Base-by-base conservation (phyloP, 2,329 filamentous ascomycete genomes). In the Nemania serpens region DNA sequence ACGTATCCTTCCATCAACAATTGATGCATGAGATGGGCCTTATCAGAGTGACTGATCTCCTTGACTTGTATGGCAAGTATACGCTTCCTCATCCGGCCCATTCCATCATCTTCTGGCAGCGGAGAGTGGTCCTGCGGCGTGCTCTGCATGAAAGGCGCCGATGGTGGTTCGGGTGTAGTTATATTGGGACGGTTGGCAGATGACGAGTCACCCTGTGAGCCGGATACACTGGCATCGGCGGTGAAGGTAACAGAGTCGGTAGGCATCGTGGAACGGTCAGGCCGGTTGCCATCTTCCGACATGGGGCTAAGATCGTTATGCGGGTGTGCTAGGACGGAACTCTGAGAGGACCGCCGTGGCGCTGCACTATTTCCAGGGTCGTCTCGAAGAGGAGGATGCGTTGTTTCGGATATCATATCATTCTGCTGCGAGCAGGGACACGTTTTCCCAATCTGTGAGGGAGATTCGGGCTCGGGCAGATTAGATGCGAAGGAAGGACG, bases 81-180 rank as follows among this genome's bases (percentile, higher is more conserved):
- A 63, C 85, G 85, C 65, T 78, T 81, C 68, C 91, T 82, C 68
- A 94, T 75, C 56, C 78, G 75, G 17, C 83, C 80, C 88, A 91
- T 93, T 46, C 91, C 91, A 79, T 95, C 91, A 70, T 94, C 89
- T 71, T 89, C 91, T 1, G 91, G 90, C 42, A 92, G 73, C 42
- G 72, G 62, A 47, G 68, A 65, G 41, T 63, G 64, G 46, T 65
- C 62, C 59, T 37, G 53, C 39, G 37, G 5, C 5, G 15, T 18
- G 22, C 55, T 34, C 39, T n/a, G 52, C 48, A 49, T n/a, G 5
- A 48, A 41, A 41, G 62, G 56, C 20, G 56, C 57, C 20, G 65
- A 58, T 39, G 59, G 45, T 4, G 49, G 46, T 36, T 56, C 61
- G 9, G 59, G 49, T 17, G 60, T 51, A 50, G 36, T 60, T 60